These are phyloP conservation scores for Rhododendron simsii DNA, from an alignment of 148 eudicot species.

Conservation along the genomic window DNA sequence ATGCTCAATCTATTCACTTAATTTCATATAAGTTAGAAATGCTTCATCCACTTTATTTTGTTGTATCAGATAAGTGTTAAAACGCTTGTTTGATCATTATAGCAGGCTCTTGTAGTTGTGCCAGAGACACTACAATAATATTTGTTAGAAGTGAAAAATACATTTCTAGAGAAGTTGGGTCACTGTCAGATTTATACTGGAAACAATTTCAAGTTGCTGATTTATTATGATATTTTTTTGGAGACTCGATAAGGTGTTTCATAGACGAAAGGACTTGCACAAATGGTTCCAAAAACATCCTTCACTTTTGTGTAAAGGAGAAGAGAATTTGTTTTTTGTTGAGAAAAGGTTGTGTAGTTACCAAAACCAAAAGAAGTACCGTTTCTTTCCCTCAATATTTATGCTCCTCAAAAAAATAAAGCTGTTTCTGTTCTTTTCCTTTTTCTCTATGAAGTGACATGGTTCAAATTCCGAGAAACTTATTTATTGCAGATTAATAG, in stretches of 20 bases:
- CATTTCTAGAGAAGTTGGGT: neutral
- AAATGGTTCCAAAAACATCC: neutral
- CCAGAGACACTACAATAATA: neutral
- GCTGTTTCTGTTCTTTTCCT: neutral
- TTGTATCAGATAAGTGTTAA: neutral
- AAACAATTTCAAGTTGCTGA: neutral
- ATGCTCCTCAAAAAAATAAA: neutral
- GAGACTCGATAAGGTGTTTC: neutral
- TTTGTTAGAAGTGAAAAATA: neutral
- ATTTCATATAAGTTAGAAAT: neutral
- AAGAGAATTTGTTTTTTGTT: neutral
- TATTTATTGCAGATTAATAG: slow-evolving; percentile 64
- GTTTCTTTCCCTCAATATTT: neutral
- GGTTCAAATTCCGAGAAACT: neutral
- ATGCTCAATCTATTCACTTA: neutral
- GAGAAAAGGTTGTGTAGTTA: neutral
- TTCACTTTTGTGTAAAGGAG: neutral
- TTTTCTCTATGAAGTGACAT: neutral
- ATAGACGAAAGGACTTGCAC: neutral
- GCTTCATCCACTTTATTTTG: neutral
- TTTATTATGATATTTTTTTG: neutral
- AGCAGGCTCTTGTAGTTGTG: neutral
- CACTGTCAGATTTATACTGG: neutral
- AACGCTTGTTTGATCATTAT: neutral
- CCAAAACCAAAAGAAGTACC: neutral